Conservation (phyloP, 148 eudicot species). For the Cornus suecica region DNA sequence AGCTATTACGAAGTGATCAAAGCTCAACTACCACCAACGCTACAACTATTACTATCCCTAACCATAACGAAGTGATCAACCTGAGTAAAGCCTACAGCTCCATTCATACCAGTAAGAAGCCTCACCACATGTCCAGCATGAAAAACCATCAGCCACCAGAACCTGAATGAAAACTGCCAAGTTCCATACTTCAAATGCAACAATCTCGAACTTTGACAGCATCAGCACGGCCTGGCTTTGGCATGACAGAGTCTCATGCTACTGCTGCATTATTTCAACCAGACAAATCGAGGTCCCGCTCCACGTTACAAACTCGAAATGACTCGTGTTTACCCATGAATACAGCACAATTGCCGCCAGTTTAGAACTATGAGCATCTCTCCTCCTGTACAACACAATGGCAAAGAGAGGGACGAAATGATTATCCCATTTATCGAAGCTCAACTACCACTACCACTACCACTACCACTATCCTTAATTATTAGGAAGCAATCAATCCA, state of each 20-base stretch:
- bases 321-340: constrained; percentile 27
- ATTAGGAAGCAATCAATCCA: constrained; percentile 69
- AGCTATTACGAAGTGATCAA: constrained; percentile 17
- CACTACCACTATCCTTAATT: constrained; percentile 55
- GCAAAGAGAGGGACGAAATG: constrained; percentile 76
- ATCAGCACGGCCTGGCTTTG: constrained; percentile 24
- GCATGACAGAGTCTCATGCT: constrained; percentile 37
- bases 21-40: constrained; percentile 27
- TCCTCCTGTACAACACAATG: constrained; percentile 98
- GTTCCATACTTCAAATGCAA: constrained; percentile 10
- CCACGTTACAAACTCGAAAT: constrained; percentile 21
- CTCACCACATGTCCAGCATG: constrained; percentile 13
- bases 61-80: constrained; percentile 71
- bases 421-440: constrained; percentile 69
- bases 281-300: no score
- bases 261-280: no score
- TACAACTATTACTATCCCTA: constrained; percentile 40
- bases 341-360: constrained; percentile 25
- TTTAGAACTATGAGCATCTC: constrained; percentile 43
- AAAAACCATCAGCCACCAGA: constrained; percentile 14
- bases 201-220: constrained; percentile 19
- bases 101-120: constrained; percentile 45
- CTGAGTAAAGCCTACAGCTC: constrained; percentile 40
- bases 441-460: constrained; percentile 29
- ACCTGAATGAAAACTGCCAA: constrained; percentile 11